These are phyloP conservation scores for Cladosporium sp. DNA, from an alignment of 2,329 filamentous ascomycete species.

Conservation along the genomic window DNA sequence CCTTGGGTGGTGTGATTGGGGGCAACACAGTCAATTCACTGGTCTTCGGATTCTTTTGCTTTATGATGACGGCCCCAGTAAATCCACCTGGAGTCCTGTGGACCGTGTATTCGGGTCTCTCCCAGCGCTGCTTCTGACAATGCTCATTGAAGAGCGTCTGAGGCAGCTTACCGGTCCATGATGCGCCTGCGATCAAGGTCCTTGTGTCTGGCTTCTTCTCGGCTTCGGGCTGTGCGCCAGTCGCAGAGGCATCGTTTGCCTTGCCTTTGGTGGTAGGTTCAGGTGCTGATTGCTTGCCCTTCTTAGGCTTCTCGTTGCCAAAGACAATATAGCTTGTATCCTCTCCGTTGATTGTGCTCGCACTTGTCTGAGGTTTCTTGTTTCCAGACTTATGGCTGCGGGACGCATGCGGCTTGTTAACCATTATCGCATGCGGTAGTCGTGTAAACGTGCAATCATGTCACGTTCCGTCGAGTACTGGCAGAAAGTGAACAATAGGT, in stretches of 20 bases:
- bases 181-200: constrained; percentile 87
- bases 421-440: constrained; percentile 32
- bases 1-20: constrained; percentile 74
- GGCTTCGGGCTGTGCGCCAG: constrained; percentile 25
- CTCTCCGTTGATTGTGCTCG: constrained; percentile 38
- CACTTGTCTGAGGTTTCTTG: constrained; percentile 29
- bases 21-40: constrained; percentile 70
- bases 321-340: constrained; percentile 49
- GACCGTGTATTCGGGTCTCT: constrained; percentile 86
- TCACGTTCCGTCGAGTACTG: background rate
- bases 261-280: constrained; percentile 21
- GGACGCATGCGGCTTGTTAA: constrained; percentile 47
- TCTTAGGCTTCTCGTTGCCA: constrained; percentile 41
- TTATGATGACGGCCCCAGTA: constrained; percentile 76
- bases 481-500: background rate
- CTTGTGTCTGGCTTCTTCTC: constrained; percentile 59
- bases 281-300: constrained; percentile 32
- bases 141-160: constrained; percentile 91
- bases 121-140: constrained; percentile 94
- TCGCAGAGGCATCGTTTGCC: constrained; percentile 25
- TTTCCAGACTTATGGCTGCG: constrained; percentile 37
- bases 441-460: too few relatives aligned
- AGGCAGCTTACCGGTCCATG: constrained; percentile 95
- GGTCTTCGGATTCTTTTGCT: constrained; percentile 71
- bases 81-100: constrained; percentile 29